These are phyloP conservation scores for Colletotrichum liaoningense DNA, from an alignment of 2,329 filamentous ascomycete genomes.

Conservation along the genomic window DNA sequence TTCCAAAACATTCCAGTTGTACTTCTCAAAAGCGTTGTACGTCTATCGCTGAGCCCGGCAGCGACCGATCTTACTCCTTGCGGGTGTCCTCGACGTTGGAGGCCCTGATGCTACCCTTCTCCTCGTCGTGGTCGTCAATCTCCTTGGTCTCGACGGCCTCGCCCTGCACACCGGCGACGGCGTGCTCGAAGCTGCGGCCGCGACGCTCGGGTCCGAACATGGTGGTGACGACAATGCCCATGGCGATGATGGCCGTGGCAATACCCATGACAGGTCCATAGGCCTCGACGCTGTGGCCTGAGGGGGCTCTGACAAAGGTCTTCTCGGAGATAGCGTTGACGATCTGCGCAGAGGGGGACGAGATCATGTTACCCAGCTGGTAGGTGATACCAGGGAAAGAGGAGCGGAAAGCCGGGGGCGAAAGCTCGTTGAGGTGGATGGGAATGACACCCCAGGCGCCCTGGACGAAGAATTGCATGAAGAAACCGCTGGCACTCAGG, in stretches of 20 bases:
- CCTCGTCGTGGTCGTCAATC: slow-evolving; percentile 44
- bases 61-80: slow-evolving; percentile 16
- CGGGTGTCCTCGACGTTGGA: slow-evolving; percentile 24
- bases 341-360: slow-evolving; percentile 79
- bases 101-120: slow-evolving; percentile 40
- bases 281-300: slow-evolving; percentile 70
- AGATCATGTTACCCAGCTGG: slow-evolving; percentile 81
- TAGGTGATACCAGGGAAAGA: slow-evolving; percentile 79
- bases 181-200: slow-evolving; percentile 76
- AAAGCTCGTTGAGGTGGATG: slow-evolving; percentile 80
- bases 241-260: slow-evolving; percentile 80
- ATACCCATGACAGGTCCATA: slow-evolving; percentile 83
- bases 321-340: slow-evolving; percentile 79
- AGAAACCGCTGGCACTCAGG: slow-evolving; percentile 74
- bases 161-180: slow-evolving; percentile 51
- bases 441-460: slow-evolving; percentile 76
- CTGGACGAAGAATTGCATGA: slow-evolving; percentile 76
- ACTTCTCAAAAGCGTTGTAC: background rate
- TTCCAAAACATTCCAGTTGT: background rate
- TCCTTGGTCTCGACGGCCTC: slow-evolving; percentile 41
- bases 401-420: slow-evolving; percentile 76
- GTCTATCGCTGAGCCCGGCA: slow-evolving; percentile 5
- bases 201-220: slow-evolving; percentile 80
- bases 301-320: slow-evolving; percentile 62
- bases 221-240: slow-evolving; percentile 75